phyloP scores from a whole-genome alignment of 148 eudicot species.

The Spergularia marina region DNA sequence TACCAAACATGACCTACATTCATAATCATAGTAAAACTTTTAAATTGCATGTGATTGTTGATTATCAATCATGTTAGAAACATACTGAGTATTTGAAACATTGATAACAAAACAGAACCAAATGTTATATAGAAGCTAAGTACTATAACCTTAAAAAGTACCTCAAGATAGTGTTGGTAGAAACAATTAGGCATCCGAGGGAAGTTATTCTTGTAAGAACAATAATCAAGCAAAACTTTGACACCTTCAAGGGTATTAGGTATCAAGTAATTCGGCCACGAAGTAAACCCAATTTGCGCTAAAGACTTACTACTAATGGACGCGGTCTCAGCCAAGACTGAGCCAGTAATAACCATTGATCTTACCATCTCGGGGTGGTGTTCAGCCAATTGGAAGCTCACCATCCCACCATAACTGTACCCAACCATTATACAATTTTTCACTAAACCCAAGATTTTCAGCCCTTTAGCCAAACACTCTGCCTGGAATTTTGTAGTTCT shows the following conservation, averaged over 20 bases:
- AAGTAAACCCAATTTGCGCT: slow-evolving; percentile 25
- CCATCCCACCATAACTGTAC: slow-evolving; percentile 60
- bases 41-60: background rate
- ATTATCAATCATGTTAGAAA: background rate
- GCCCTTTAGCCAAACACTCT: slow-evolving; percentile 41
- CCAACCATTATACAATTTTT: slow-evolving; percentile 52
- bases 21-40: background rate
- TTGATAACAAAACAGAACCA: too few relatives aligned
- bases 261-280: slow-evolving; percentile 42
- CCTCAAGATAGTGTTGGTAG: slow-evolving; percentile 38
- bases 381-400: slow-evolving; percentile 52
- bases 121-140: too few relatives aligned
- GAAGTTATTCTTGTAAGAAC: slow-evolving; percentile 25
- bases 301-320: slow-evolving; percentile 22
- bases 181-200: slow-evolving; percentile 35
- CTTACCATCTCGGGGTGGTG: slow-evolving; percentile 46
- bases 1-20: slow-evolving; percentile 34
- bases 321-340: slow-evolving; percentile 32
- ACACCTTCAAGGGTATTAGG: slow-evolving; percentile 41
- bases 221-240: slow-evolving; percentile 27
- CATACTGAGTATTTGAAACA: too few relatives aligned
- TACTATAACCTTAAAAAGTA: background rate
- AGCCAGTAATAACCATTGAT: slow-evolving; percentile 41
- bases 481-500: slow-evolving; percentile 44
- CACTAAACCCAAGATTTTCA: slow-evolving; percentile 42